These are phyloP conservation scores for Protoeuglena noctilucae DNA, from an alignment of 139 green algal genomes.

Conservation along the genomic window DNA sequence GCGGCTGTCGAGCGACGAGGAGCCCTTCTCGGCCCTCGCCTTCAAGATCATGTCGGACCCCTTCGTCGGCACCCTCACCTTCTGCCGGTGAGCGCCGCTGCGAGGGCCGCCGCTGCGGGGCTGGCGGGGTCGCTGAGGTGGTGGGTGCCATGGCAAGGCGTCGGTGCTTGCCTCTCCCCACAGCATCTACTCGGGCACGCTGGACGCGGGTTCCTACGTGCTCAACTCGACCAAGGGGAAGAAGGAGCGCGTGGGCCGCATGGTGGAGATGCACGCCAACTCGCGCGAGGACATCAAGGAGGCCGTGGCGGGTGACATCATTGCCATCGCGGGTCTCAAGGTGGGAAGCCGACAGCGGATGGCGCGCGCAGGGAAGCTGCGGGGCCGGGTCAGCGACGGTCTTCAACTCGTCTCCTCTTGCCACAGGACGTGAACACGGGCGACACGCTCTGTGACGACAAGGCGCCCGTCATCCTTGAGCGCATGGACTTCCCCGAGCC, in stretches of 20 bases:
- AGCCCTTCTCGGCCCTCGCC: conserved; percentile 81
- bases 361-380: no score
- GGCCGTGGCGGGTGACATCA: conserved; percentile 81
- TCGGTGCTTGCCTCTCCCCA: not conserved
- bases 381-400: no score
- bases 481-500: conserved; percentile 99
- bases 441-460: conserved; percentile 91
- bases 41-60: conserved; percentile 99
- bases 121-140: no score
- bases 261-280: conserved; percentile 99
- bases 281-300: conserved; percentile 87
- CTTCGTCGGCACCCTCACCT: conserved; percentile 90
- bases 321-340: conserved; percentile 91
- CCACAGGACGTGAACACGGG: conserved; percentile 68
- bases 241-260: conserved; percentile 92
- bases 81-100: conserved; percentile 30
- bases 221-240: conserved; percentile 85
- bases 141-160: no score
- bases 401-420: not conserved
- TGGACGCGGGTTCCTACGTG: conserved; percentile 67
- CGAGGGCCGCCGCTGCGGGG: not conserved
- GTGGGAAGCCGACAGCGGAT: no score
- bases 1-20: conserved; percentile 56
- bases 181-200: conserved; percentile 16
- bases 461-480: conserved; percentile 84